Percentiles rank a stretch among this genome's conserved stretches.
Conservation (phyloP, 2,329 filamentous ascomycete genomes). For the Talaromyces sp. region DNA sequence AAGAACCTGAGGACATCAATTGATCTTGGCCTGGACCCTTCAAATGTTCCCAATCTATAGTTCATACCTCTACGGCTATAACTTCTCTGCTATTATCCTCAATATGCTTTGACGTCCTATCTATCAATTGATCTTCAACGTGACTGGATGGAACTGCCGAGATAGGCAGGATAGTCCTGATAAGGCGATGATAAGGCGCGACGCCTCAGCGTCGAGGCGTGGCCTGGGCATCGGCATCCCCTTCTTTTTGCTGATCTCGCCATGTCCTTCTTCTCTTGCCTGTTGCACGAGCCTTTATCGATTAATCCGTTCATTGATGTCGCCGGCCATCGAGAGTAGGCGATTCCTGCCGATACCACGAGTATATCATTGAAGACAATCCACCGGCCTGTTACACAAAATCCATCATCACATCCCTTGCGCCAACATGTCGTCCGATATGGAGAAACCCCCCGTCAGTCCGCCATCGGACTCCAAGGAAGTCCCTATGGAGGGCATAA, state of each 20-base stretch:
- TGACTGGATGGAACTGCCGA: background rate
- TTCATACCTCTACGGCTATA: too few relatives aligned
- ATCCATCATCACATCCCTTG: background rate
- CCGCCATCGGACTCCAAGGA: background rate
- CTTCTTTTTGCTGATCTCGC: background rate
- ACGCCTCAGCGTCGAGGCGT: too few relatives aligned
- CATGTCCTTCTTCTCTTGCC: background rate
- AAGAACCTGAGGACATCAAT: too few relatives aligned
- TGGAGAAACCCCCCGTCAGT: conserved; percentile 1
- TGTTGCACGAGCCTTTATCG: background rate
- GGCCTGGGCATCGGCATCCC: too few relatives aligned
- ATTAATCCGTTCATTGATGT: background rate
- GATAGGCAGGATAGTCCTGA: background rate
- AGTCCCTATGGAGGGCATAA: background rate
- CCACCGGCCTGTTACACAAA: background rate
- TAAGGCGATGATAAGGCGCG: background rate
- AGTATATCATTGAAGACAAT: background rate
- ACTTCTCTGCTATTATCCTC: too few relatives aligned
- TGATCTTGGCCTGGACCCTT: too few relatives aligned
- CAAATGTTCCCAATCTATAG: too few relatives aligned
- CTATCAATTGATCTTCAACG: background rate
- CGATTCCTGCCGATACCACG: background rate
- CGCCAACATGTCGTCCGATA: background rate
- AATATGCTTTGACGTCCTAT: too few relatives aligned
- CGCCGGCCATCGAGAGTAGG: background rate